Evolutionary conservation across 129 eudicot species (phyloP), one percentile per base, ranked within the genome.

Genomic region (Pulicaria dysenterica): DNA sequence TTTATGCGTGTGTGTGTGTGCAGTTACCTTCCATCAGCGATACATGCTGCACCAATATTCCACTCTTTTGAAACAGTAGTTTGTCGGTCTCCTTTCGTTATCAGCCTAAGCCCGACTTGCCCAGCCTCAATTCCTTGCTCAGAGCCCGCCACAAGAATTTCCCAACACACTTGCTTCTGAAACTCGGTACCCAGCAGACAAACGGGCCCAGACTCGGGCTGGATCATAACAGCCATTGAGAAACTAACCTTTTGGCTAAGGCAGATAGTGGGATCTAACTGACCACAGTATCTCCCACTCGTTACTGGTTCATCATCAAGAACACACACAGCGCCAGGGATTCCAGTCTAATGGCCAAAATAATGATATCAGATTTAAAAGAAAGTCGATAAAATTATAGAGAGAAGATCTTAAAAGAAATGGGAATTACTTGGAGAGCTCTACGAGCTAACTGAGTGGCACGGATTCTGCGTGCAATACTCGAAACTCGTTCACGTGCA

Each of bases 121-220:
- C 99, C 99, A 46, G 99, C 94, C 44, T 95, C 99, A 50, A 95
- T 88, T 48, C 99, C 99, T 88, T 95, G 99, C 67, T 95, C 99
- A 17, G 99, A 85, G 44, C 99, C 99, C 50, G 99, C 97, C 34
- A 95, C 97, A 31, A 95, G 85, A 73, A 95, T 83, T 83, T 95
- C 99, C 96, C 96, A 88, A 79, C 99, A 95, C 3, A 91, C 79
- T 64, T 63, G 85, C 71, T 89, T 89, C 77, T 88, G 88, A 72
- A 91, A 91, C 79, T 95, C 99, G 53, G 97, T 91, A 63, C 97
- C 97, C 44, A 95, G 73, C 37, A 95, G 95, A 81, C 96, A 95
- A 36, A 91, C 90, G 1, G 99, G 99, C 16, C 99, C 99, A 8
- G 97, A 95, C 67, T 95, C 99, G 7, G 99, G 96, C 69, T 88